Conservation (phyloP, 306 rosid genomes). For the Dalbergia cultrata region DNA sequence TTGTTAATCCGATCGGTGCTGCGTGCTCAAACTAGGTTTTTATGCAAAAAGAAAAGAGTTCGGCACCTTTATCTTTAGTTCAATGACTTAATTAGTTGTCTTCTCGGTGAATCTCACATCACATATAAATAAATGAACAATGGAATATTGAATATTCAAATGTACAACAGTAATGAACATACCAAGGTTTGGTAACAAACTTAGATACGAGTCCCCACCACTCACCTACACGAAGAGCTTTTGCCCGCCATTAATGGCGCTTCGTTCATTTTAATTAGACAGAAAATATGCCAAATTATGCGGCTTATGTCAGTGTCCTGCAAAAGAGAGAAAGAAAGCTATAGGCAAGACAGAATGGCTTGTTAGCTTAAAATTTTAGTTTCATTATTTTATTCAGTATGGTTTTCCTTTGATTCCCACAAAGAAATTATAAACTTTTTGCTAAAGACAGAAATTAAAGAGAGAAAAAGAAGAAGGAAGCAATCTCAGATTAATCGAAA, state of each 20-base stretch:
- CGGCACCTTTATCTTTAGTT: constrained; percentile 14
- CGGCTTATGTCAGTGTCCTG: constrained; percentile 28
- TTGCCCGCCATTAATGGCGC: constrained; percentile 50
- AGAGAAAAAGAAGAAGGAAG: background rate
- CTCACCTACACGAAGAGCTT: constrained; percentile 43
- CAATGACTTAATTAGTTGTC: background rate
- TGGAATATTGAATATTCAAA: constrained; percentile 34
- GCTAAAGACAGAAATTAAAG: background rate
- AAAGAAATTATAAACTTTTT: background rate
- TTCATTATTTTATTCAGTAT: constrained; percentile 31
- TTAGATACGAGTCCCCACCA: constrained; percentile 52
- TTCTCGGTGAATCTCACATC: background rate
- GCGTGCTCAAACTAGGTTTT: background rate
- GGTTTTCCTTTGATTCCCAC: constrained; percentile 35
- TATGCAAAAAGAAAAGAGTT: background rate
- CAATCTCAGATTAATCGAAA: constrained; percentile 25
- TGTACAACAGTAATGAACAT: background rate
- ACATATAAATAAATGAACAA: background rate
- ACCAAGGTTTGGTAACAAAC: constrained; percentile 48
- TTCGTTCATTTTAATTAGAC: constrained; percentile 26
- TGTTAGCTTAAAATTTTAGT: constrained; percentile 12
- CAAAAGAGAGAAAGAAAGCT: background rate
- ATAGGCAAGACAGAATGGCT: background rate
- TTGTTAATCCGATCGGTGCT: background rate
- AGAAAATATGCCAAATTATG: constrained; percentile 40